Conservation (phyloP, 2,329 filamentous ascomycete species). For the Clarireedia homoeocarpa region DNA sequence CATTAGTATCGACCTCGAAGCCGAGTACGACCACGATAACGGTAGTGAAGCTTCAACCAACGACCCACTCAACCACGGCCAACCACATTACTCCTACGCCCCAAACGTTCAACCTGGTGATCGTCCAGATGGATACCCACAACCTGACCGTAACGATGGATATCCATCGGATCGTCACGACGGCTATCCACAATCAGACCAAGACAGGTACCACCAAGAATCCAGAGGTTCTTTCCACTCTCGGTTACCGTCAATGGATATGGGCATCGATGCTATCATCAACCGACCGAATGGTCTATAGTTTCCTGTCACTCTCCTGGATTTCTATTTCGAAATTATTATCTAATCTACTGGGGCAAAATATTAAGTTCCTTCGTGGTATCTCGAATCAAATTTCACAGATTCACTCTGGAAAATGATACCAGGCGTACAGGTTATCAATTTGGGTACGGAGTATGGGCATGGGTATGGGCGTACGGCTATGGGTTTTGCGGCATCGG, state of each 20-base stretch:
- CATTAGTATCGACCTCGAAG: conserved; percentile 54
- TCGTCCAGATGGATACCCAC: conserved; percentile 7
- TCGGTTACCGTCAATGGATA: conserved; percentile 47
- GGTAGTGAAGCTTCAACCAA: conserved; percentile 9
- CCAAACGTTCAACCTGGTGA: conserved; percentile 4
- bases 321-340: neutral
- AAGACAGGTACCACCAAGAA: conserved; percentile 1
- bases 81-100: conserved; percentile 9
- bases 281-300: conserved; percentile 35
- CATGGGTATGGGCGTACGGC: too few relatives aligned
- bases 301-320: neutral
- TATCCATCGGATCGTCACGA: conserved; percentile 2
- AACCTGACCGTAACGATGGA: conserved; percentile 3
- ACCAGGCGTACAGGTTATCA: neutral
- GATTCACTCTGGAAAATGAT: conserved; percentile 1
- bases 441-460: neutral
- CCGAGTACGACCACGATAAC: conserved; percentile 22
- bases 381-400: neutral
- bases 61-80: conserved; percentile 1
- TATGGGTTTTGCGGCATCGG: too few relatives aligned
- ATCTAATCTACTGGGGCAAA: neutral
- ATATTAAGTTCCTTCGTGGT: too few relatives aligned
- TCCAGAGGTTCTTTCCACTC: neutral
- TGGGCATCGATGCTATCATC: conserved; percentile 54
- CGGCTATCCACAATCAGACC: neutral